Evolutionary conservation across 352 stramenopile species (phyloP).

Genomic region (Phytophthora fragariae): DNA sequence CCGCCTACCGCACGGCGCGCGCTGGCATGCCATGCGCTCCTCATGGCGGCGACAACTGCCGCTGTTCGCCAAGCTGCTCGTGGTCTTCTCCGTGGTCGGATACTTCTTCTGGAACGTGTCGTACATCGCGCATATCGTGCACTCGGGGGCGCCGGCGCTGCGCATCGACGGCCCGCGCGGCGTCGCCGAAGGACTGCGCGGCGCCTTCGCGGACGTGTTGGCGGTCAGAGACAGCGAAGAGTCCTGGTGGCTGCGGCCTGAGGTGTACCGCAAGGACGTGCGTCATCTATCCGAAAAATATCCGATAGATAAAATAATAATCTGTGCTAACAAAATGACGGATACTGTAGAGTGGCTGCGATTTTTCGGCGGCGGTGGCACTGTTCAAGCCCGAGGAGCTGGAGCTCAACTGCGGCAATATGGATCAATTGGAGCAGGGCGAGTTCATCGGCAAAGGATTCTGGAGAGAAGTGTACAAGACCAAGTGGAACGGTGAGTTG

Average conservation of each 20-base stretch:
- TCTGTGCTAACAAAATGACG: too few species aligned
- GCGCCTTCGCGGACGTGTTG: constrained; percentile 15
- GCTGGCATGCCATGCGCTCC: too few species aligned
- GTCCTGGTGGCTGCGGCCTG: constrained; percentile 63
- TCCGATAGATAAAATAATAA: too few species aligned
- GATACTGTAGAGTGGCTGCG: constrained; percentile 55
- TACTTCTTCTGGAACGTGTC: constrained; percentile 71
- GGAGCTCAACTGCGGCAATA: constrained; percentile 77
- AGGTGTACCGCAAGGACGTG: constrained; percentile 57
- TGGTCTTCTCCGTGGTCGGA: constrained; percentile 36
- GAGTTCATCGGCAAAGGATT: constrained; percentile 75
- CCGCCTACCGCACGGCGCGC: constrained; percentile 28
- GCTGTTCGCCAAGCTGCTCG: constrained; percentile 31
- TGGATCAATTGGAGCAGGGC: constrained; percentile 53
- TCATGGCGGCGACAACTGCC: constrained; percentile 28
- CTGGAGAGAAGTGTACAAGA: constrained; percentile 76
- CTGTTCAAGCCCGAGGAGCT: constrained; percentile 66
- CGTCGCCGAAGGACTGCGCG: constrained; percentile 17
- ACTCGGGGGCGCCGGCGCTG: constrained; percentile 22
- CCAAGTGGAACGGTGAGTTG: constrained; percentile 69
- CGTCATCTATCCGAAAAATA: background rate
- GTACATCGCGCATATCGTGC: constrained; percentile 44
- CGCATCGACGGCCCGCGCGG: constrained; percentile 12
- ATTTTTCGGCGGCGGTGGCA: constrained; percentile 66
- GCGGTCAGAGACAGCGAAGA: constrained; percentile 18